Conservation (phyloP, 768 basidiomycete species). For the Suillus sp. region DNA sequence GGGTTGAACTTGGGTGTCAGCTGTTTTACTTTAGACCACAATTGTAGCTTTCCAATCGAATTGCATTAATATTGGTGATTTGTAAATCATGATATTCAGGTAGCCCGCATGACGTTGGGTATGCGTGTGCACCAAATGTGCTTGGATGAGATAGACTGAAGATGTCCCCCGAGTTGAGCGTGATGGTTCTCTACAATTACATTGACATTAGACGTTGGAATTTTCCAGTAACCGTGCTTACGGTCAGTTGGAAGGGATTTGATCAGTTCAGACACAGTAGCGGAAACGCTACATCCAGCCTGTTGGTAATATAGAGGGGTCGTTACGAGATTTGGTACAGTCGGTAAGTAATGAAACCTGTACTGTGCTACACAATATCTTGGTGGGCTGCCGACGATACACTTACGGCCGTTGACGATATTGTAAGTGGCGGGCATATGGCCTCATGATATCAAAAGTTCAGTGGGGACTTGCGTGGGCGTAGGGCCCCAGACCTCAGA, state of each 20-base stretch:
- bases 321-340: neutral
- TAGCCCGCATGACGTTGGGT: neutral
- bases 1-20: neutral
- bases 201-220: neutral
- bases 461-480: neutral
- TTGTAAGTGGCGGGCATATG: neutral
- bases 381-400: neutral
- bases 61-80: neutral
- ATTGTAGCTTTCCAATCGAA: conserved; percentile 2
- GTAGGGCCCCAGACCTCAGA: neutral
- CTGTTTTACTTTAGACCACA: conserved; percentile 2
- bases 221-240: neutral
- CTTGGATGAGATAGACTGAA: neutral
- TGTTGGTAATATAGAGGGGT: neutral
- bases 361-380: neutral
- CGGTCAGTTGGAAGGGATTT: neutral
- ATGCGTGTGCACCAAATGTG: neutral
- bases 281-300: neutral
- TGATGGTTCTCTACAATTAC: neutral
- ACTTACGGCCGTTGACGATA: neutral
- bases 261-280: neutral
- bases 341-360: neutral
- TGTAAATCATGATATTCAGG: neutral
- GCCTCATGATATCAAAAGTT: neutral
- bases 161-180: neutral